A percentile compares a stretch with the other conserved stretches of the same genome.
Conservation (phyloP, 2,329 filamentous ascomycete species). For the Cladosporium velox region DNA sequence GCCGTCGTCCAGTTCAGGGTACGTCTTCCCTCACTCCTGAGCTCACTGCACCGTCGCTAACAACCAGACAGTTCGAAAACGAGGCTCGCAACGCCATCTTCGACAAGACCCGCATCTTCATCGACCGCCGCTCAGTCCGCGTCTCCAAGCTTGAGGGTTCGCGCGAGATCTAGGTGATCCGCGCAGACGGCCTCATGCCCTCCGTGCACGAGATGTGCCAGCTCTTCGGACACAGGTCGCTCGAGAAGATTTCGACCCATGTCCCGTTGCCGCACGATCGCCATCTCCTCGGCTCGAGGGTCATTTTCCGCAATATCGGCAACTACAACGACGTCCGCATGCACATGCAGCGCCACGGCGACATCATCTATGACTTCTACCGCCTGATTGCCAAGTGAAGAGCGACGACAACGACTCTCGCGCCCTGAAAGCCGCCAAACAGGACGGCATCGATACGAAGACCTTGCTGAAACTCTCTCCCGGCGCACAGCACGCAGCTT, state of each 20-base stretch:
- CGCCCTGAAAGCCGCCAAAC: not conserved
- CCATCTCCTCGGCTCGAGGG: not conserved
- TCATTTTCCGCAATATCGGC: constrained; percentile 1
- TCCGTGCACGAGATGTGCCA: not conserved
- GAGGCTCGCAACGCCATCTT: not conserved
- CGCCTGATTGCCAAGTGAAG: not conserved
- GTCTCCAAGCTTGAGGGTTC: not conserved
- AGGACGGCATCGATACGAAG: not conserved
- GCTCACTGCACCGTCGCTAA: not conserved
- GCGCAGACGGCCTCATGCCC: not conserved
- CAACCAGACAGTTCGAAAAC: not conserved
- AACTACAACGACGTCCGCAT: not conserved
- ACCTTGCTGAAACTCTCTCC: not conserved
- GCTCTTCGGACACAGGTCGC: not conserved
- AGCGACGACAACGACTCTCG: not conserved
- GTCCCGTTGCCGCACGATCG: not conserved
- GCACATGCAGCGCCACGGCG: not conserved
- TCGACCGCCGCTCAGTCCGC: not conserved
- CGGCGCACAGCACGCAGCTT: not conserved
- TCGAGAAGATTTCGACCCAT: not conserved
- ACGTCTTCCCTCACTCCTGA: not conserved
- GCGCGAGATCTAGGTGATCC: constrained; percentile 10
- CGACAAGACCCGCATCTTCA: not conserved
- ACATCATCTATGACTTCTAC: not conserved
- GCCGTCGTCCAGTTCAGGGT: not conserved